Evolutionary conservation across 2,329 filamentous ascomycete genomes (phyloP), one percentile per base, ranked within the genome.

Genomic region (Sporothrix schenckii): DNA sequence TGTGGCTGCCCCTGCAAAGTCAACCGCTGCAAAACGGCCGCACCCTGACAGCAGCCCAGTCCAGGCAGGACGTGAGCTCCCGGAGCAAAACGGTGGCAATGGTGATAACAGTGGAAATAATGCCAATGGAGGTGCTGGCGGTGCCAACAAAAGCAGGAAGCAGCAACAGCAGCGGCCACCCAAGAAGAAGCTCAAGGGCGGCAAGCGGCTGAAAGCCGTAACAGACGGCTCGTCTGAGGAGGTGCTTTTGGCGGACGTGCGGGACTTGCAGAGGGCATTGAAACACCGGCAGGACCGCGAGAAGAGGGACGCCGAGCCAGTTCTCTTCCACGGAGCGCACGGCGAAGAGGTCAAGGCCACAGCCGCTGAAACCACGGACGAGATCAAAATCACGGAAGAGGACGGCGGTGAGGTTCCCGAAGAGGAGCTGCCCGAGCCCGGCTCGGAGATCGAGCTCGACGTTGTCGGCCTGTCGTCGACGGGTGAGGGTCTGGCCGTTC

Each of bases 391-490:
- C 71, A 72, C 1, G 34, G 70, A 75, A 3, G 71, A 74, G 6
- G 49, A 77, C 1, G 44, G 61, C 44, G 61, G 44, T 16, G 41
- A 49, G 41, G 49, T 72, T 56, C 72, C 76, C 21, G 69, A 75
- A 19, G 71, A 73, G 5, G 49, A 77, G 1, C 80, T 93, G 1
- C 91, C 92, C 1, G 87, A 90, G 74, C 83, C 84, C 52, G 91
- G 91, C 71, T 86, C 88, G 6, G 92, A 97, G 78, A 88, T 95
- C 53, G 90, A 97, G 68, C 87, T 98, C 53, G 88, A 91, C n/a
- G 89, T 98, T 71, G 80, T 89, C 7, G 88, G 92, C 74, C 84
- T 98, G 47, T 97, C 94, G 0, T 98, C 94, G 0, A 97, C 92
- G 0, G 95, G 95, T 68, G 95, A 98, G 75, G 95, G 93, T 2